Conservation (phyloP, 2,329 filamentous ascomycete species). For the Anisogramma anomala region DNA sequence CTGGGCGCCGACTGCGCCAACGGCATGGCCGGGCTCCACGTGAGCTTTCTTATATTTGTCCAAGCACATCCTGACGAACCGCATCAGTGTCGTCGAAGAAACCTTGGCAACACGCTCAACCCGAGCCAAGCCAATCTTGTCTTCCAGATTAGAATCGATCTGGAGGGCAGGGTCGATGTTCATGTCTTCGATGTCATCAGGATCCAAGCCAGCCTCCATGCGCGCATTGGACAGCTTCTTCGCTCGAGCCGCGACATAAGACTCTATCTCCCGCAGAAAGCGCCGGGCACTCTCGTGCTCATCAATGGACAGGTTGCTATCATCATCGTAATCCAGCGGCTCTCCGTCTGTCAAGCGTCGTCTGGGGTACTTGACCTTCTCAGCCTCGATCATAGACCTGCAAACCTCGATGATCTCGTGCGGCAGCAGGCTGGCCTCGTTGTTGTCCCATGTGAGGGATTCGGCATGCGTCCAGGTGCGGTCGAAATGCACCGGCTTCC, state of each 20-base stretch:
- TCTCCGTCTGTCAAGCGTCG: slow-evolving; percentile 51
- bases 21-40: slow-evolving; percentile 88
- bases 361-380: slow-evolving; percentile 53
- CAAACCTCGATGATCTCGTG: slow-evolving; percentile 61
- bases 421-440: slow-evolving; percentile 60
- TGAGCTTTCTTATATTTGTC: slow-evolving; percentile 85
- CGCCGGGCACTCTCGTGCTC: slow-evolving; percentile 72
- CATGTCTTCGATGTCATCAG: slow-evolving; percentile 21
- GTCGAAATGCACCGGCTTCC: slow-evolving; percentile 82
- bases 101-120: slow-evolving; percentile 73
- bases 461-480: slow-evolving; percentile 78
- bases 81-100: slow-evolving; percentile 57
- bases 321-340: slow-evolving; percentile 57
- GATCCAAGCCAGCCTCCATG: slow-evolving; percentile 38
- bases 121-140: slow-evolving; percentile 27
- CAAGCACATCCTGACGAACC: slow-evolving; percentile 73
- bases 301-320: slow-evolving; percentile 57
- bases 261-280: slow-evolving; percentile 68
- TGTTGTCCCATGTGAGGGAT: slow-evolving; percentile 66
- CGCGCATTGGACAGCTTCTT: slow-evolving; percentile 46
- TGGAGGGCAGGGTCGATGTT: slow-evolving; percentile 21
- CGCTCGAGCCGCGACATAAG: slow-evolving; percentile 55
- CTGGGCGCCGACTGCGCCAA: slow-evolving; percentile 91
- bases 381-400: slow-evolving; percentile 52
- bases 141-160: slow-evolving; percentile 11